phyloP scores from a whole-genome alignment of 352 stramenopile genomes.

The Pythium monospermum region DNA sequence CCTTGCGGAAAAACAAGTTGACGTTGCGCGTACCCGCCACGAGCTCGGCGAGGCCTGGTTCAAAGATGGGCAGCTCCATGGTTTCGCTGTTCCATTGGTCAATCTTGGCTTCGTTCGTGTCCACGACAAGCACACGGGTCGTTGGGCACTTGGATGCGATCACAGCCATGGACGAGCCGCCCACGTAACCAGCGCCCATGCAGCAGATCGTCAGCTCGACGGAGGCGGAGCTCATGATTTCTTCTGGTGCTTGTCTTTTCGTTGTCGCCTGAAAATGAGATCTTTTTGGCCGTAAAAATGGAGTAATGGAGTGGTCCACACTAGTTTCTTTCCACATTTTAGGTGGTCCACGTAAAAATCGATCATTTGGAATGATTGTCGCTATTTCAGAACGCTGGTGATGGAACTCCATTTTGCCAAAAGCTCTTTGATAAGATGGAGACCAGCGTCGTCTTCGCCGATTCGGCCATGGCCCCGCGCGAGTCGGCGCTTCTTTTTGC shows the following conservation, averaged over 20 bases:
- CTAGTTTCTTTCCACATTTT: too few relatives aligned
- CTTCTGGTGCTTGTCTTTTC: too few relatives aligned
- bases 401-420: too few relatives aligned
- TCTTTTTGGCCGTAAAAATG: too few relatives aligned
- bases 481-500: slow-evolving; percentile 13
- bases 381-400: too few relatives aligned
- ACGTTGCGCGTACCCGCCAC: slow-evolving; percentile 88
- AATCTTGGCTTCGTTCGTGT: slow-evolving; percentile 95
- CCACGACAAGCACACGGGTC: slow-evolving; percentile 97
- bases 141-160: slow-evolving; percentile 97
- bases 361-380: too few relatives aligned
- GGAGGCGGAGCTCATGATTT: slow-evolving; percentile 10
- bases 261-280: too few relatives aligned
- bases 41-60: slow-evolving; percentile 97
- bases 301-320: background rate
- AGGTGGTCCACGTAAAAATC: too few relatives aligned
- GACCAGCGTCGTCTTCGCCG: too few relatives aligned
- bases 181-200: slow-evolving; percentile 98
- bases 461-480: slow-evolving; percentile 9
- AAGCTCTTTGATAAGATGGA: too few relatives aligned
- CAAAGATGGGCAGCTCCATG: slow-evolving; percentile 99
- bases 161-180: slow-evolving; percentile 99
- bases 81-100: slow-evolving; percentile 95
- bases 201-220: slow-evolving; percentile 92
- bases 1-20: slow-evolving; percentile 99